Percentiles rank a stretch among this genome's conserved stretches.
Evolutionary conservation across 2,329 filamentous ascomycete genomes (phyloP).

Genomic region (Monilinia fructigena): DNA sequence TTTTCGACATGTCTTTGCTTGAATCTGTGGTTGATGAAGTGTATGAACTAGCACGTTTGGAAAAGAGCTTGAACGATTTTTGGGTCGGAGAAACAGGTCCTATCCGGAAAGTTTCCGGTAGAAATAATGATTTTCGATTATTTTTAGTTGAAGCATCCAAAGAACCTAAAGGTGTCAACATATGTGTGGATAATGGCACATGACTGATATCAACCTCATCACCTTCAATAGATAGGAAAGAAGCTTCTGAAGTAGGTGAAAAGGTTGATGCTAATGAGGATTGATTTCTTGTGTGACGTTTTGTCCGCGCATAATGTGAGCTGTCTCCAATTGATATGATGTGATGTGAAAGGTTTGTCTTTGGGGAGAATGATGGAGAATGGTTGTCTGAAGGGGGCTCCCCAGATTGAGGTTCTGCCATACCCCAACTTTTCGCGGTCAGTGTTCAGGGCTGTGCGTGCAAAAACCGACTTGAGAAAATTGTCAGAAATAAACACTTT

Average conservation of each 20-base stretch:
- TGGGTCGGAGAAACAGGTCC: constrained; percentile 28
- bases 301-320: background rate
- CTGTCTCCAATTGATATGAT: background rate
- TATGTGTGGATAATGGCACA: constrained; percentile 28
- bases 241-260: background rate
- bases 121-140: constrained; percentile 22
- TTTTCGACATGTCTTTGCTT: background rate
- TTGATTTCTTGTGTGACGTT: background rate
- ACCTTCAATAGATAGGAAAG: constrained; percentile 4
- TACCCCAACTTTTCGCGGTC: background rate
- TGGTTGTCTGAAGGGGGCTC: background rate
- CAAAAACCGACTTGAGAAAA: background rate
- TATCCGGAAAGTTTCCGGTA: constrained; percentile 31
- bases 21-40: constrained; percentile 3
- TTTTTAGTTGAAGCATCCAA: constrained; percentile 16
- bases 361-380: background rate
- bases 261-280: background rate
- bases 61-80: background rate
- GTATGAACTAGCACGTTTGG: constrained; percentile 8
- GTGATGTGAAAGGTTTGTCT: background rate
- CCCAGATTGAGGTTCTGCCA: constrained; percentile 14
- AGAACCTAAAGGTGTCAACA: constrained; percentile 2
- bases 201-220: constrained; percentile 36
- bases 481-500: constrained; percentile 6
- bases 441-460: background rate